Evolutionary conservation across 345 rosid species (phyloP).

Genomic region (Dipteronia dyeriana): DNA sequence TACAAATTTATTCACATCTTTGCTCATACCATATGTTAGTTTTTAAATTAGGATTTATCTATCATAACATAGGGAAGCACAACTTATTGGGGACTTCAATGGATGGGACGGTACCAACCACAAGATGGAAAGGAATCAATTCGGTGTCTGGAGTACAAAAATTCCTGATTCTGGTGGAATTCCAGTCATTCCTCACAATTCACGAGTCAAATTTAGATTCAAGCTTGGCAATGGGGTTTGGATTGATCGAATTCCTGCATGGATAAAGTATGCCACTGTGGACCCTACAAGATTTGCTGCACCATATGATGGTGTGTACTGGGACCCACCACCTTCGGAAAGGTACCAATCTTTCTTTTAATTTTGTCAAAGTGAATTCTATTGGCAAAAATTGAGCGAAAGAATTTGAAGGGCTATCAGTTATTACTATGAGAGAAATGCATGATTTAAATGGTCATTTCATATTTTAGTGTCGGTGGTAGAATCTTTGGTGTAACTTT

Average conservation of each 20-base stretch:
- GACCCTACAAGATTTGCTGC: constrained; percentile 66
- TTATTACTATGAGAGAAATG: background rate
- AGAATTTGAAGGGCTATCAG: background rate
- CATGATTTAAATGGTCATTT: background rate
- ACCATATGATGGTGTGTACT: constrained; percentile 75
- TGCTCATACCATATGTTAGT: constrained; percentile 7
- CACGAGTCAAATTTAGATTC: constrained; percentile 72
- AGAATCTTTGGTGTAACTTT: background rate
- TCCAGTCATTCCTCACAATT: constrained; percentile 70
- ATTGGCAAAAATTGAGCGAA: constrained; percentile 3
- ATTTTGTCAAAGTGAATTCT: constrained; percentile 1
- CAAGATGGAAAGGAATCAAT: constrained; percentile 67
- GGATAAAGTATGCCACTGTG: constrained; percentile 72
- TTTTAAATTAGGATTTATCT: constrained; percentile 17
- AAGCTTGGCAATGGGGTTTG: constrained; percentile 59
- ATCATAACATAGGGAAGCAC: constrained; percentile 60
- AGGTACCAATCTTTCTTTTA: constrained; percentile 40
- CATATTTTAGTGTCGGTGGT: background rate
- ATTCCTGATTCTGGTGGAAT: constrained; percentile 57
- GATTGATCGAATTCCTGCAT: constrained; percentile 77
- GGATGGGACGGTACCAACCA: constrained; percentile 81
- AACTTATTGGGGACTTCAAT: constrained; percentile 76
- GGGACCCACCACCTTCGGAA: constrained; percentile 72
- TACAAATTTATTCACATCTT: constrained; percentile 3
- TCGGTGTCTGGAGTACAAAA: constrained; percentile 75